Evolutionary conservation across 345 rosid species (phyloP), one percentile per base, ranked within the genome.

Genomic region (Clausena lansium): DNA sequence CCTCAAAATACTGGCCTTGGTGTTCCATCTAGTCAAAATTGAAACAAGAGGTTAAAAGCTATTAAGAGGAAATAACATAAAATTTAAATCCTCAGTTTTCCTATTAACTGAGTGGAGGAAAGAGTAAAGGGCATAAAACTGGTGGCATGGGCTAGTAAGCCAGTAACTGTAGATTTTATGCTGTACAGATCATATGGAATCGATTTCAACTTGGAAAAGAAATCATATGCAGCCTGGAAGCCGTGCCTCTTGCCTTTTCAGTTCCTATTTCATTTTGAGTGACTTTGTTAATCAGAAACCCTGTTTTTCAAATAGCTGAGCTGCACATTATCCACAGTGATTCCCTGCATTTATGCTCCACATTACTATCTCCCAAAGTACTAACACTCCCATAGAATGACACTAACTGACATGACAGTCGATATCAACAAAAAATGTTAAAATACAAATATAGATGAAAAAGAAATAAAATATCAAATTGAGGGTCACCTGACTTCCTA

Each of bases 1-100:
- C 89, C 78, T 89, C 82, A 86, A 88, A 92, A 78, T 92, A 94
- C 72, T 83, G 83, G 52, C 92, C 91, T 85, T 91, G 97, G 41
- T 60, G 79, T 77, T 94, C 91, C 92, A 90, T 78, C 99, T 94
- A 33, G 45, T 20, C 19, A 67, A 38, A 30, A 78, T 17, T 30
- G 64, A 27, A 67, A 41, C 74, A 71, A 2, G n/a, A 32, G 52
- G 33, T 66, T 68, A 24, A 69, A 25, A n/a, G 41, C 50, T 39
- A 25, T 69, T 1, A 67, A 39, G 33, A 39, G 63, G 7, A 52
- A 45, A 69, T 7, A 70, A 69, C 32, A 25, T 2, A 6, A 69
- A 45, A 17, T 5, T 62, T 15, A 62, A 33, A 15, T 30, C n/a
- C 22, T 9, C 38, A 6, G 15, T 15, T 62, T 62, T 27, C 19